A percentile compares a stretch with the other conserved stretches of the same genome.
Conservation (phyloP, 352 stramenopile genomes). For the Phytophthora nicotianae region DNA sequence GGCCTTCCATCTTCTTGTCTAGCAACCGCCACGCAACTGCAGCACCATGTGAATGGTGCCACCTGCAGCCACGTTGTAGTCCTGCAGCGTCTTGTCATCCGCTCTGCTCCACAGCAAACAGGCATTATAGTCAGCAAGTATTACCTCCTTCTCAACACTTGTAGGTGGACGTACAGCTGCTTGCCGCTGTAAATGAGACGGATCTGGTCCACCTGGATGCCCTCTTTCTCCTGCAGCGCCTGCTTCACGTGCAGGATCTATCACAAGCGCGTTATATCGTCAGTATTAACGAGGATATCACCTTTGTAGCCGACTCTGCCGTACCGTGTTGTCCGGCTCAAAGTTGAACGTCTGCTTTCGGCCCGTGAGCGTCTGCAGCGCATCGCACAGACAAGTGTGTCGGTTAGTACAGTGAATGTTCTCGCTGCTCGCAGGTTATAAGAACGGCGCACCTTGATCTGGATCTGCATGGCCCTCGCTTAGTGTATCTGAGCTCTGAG, state of each 20-base stretch:
- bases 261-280: constrained; percentile 1
- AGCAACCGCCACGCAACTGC: constrained; percentile 94
- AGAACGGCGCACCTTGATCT: constrained; percentile 72
- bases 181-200: constrained; percentile 98
- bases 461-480: constrained; percentile 71
- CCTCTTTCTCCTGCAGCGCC: constrained; percentile 98
- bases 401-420: not conserved
- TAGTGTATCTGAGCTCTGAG: not conserved
- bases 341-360: constrained; percentile 92
- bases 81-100: constrained; percentile 96
- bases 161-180: constrained; percentile 80
- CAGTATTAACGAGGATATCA: not conserved
- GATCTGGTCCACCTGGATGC: constrained; percentile 91
- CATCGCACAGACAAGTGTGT: not conserved
- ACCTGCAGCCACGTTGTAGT: constrained; percentile 97
- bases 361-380: constrained; percentile 76
- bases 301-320: not conserved
- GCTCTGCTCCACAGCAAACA: constrained; percentile 47
- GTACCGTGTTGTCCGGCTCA: constrained; percentile 85
- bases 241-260: constrained; percentile 98
- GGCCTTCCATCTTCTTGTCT: constrained; percentile 19
- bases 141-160: not conserved
- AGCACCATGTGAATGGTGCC: constrained; percentile 99
- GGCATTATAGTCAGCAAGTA: not conserved
- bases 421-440: not conserved